Percentiles rank a stretch among this genome's conserved stretches.
Conservation (phyloP, 306 rosid genomes). For the Trifolium repens region DNA sequence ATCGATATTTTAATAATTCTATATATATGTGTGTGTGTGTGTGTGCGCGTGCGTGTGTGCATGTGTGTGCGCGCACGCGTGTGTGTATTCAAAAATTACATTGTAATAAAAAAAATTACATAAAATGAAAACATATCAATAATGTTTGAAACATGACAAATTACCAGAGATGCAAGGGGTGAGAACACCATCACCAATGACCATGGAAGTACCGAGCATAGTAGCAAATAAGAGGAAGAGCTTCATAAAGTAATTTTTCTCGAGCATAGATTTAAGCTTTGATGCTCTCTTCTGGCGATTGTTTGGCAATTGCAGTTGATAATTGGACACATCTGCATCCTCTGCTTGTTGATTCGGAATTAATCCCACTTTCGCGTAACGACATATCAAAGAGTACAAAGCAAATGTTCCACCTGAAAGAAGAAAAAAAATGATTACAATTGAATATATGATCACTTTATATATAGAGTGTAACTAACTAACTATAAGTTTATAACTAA, state of each 20-base stretch:
- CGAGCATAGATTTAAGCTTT: constrained; percentile 53
- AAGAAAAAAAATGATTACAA: too few relatives aligned
- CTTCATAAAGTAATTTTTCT: constrained; percentile 49
- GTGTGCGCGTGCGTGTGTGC: too few relatives aligned
- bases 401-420: constrained; percentile 75
- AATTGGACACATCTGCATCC: constrained; percentile 64
- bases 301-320: constrained; percentile 47
- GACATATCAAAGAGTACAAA: constrained; percentile 71
- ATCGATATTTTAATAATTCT: too few relatives aligned
- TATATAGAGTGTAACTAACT: too few relatives aligned
- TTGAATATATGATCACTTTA: too few relatives aligned
- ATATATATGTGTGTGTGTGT: too few relatives aligned
- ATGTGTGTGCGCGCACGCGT: too few relatives aligned
- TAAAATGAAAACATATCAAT: too few relatives aligned
- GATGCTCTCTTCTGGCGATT: constrained; percentile 55
- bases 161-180: constrained; percentile 78
- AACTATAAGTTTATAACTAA: too few relatives aligned
- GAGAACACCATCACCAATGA: constrained; percentile 84
- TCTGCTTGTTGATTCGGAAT: constrained; percentile 66
- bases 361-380: constrained; percentile 60
- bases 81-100: too few relatives aligned
- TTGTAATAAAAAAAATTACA: too few relatives aligned
- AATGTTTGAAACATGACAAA: constrained; percentile 10
- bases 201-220: constrained; percentile 85
- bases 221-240: constrained; percentile 57